Conservation (phyloP, 75 land plant species). For the Picea glauca region DNA sequence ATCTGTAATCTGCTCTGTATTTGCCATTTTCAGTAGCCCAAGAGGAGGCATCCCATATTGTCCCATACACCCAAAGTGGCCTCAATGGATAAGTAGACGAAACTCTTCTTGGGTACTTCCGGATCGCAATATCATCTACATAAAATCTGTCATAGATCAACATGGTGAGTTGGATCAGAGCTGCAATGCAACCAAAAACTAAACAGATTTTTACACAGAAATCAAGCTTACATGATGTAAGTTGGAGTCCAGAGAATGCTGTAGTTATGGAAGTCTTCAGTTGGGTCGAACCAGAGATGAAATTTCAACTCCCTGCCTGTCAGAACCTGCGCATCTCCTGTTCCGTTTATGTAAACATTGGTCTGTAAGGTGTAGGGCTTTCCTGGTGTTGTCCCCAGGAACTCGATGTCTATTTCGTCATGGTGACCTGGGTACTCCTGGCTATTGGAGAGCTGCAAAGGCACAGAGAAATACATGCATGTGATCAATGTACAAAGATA, state of each 20-base stretch:
- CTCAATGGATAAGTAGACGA: constrained; percentile 27
- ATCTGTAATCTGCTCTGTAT: constrained; percentile 35
- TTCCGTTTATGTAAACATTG: constrained; percentile 45
- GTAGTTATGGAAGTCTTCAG: constrained; percentile 49
- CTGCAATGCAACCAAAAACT: too few species aligned
- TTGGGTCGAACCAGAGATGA: constrained; percentile 71
- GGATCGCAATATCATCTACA: constrained; percentile 36
- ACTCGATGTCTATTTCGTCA: constrained; percentile 80
- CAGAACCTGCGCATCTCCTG: constrained; percentile 29
- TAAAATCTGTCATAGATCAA: constrained; percentile 23
- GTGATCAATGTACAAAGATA: too few species aligned
- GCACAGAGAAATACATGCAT: not conserved
- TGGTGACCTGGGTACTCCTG: constrained; percentile 25
- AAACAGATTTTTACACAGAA: not conserved
- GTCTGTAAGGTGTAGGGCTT: constrained; percentile 64
- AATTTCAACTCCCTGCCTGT: constrained; percentile 46
- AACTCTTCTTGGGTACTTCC: constrained; percentile 18
- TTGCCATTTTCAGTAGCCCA: constrained; percentile 58
- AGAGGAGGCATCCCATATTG: constrained; percentile 52
- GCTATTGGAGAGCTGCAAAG: constrained; percentile 27
- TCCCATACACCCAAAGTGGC: constrained; percentile 39
- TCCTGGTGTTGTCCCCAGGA: constrained; percentile 49
- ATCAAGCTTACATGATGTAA: constrained; percentile 55
- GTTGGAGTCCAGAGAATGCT: constrained; percentile 60
- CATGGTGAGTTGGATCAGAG: not conserved